Percentiles rank a stretch among this genome's conserved stretches.
Evolutionary conservation across 805 yeast genomes (phyloP).

Genomic region (Alloascoidea hylecoeti): DNA sequence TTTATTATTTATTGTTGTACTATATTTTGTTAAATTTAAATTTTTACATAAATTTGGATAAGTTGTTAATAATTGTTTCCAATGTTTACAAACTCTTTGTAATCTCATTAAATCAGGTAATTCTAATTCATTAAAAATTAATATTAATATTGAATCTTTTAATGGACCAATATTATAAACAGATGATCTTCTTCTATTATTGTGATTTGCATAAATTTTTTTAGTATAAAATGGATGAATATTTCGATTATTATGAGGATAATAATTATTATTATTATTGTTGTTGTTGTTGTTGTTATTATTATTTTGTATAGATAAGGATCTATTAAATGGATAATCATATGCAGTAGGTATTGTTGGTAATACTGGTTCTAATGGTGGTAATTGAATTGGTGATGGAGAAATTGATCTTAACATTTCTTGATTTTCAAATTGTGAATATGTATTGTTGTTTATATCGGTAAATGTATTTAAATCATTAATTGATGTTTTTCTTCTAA

Average conservation of each 20-base stretch:
- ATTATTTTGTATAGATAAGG: no score
- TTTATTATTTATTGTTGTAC: slow-evolving; percentile 42
- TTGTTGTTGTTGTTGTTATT: slow-evolving; percentile 14
- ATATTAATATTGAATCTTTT: slow-evolving; percentile 43
- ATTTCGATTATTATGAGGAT: not conserved
- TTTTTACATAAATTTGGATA: slow-evolving; percentile 36
- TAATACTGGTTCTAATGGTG: slow-evolving; percentile 23
- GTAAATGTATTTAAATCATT: no score
- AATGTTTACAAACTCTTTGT: slow-evolving; percentile 43
- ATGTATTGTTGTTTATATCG: no score
- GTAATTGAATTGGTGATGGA: slow-evolving; percentile 22
- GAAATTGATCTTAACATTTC: not conserved
- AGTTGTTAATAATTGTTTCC: slow-evolving; percentile 51
- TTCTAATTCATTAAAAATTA: slow-evolving; percentile 35
- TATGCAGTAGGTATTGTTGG: slow-evolving; percentile 13
- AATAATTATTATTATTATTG: not conserved
- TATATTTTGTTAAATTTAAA: slow-evolving; percentile 50
- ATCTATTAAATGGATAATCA: no score
- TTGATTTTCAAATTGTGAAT: no score
- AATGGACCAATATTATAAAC: slow-evolving; percentile 40
- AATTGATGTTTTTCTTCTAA: slow-evolving; percentile 4
- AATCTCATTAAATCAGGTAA: slow-evolving; percentile 48
- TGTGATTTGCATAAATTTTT: no score
- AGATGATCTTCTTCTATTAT: slow-evolving; percentile 36
- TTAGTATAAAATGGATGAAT: slow-evolving; percentile 6